Base-by-base conservation (phyloP, 805 yeast species). In the Phaffomyces thermotolerans region DNA sequence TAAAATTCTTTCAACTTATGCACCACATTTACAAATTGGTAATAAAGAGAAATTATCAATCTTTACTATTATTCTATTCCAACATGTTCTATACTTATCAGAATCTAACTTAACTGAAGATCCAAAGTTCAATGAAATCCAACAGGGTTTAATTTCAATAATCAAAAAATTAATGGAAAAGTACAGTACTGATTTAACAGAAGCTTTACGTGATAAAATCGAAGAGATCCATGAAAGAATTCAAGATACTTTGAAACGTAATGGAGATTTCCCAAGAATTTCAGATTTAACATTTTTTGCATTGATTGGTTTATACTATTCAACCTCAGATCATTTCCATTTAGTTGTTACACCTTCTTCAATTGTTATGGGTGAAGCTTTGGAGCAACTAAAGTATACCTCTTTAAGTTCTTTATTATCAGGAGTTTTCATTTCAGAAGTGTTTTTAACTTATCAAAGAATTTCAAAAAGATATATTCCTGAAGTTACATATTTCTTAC, bases 311-410 rank as follows among this genome's bases (percentile, higher is more conserved):
- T 69, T 73, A 42, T 59, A 89, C 5, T 93, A 84, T 58, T 90
- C 99, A 0, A 88, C 97, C 1, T 93, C 99, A 0, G 99, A 93
- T 68, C 90, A 88, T 59, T 91, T 85, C 64, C 99, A 93, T 68
- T 71, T 89, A 46, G 84, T 93, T 10, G 90, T 81, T 5, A 90
- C 96, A 0, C 96, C 97, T 4, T 74, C 91, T 2, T 67, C 78
- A 27, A 74, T 93, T 30, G 64, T 87, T 34, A 78, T 88, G 69
- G 76, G 82, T 39, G 91, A 87, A 61, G 68, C 78, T 13, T 65
- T 91, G 43, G 79, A 81, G 42, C 77, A 75, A 52, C 53, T 75
- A 18, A 70, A 71, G 36, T 62, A 64, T 24, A 57, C 58, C 20
- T 57, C 70, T 5, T 47, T 76, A 23, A 60, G 60, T 24, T 68